Evolutionary conservation across 805 yeast genomes (phyloP), one percentile per base, ranked within the genome.

Genomic region (Phaffomyces thermotolerans): DNA sequence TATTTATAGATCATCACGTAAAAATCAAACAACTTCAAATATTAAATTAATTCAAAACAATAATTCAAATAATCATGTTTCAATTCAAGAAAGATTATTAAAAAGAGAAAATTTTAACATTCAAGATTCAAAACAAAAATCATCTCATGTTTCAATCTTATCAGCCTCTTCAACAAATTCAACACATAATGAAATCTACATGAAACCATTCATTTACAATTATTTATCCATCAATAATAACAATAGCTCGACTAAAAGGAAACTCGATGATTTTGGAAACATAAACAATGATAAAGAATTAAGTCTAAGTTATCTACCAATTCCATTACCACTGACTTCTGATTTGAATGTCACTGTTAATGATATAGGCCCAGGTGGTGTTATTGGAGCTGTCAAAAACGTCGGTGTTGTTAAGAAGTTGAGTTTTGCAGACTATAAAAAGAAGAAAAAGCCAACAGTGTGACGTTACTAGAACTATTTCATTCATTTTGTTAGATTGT

Each of bases 341-440:
- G 72, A 69, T 17, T 78, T 77, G 66, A 83, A 81, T 59, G 67
- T 82, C 29, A 13, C 13, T 27, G 12, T 27, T 51, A 79, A 86
- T 36, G 76, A 82, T 58, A 88, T 87, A 1, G 89, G 81, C 53
- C 14, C 37, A 8, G 22, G 35, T 6, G 45, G 25, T 15, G 13
- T 29, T 13, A 18, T 24, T 20, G 36, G 36, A 6, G 20, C 22
- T 15, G 33, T 20, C 23, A 41, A 36, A 13, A 48, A 54, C 14
- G 41, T 46, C 8, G 48, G 49, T 24, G 57, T 56, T 12, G 74
- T 71, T 24, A 79, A 78, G 66, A 83, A 82, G 61, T 67, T 83
- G 52, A 79, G 86, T 39, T 77, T 83, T 58, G 89, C 89, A 1
- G 91, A 83, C 54, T 83, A 83, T 59, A 80, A 79, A 60, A 81